Percentiles rank a stretch among this genome's conserved stretches.
Conservation (phyloP, 2,329 filamentous ascomycete species). For the Botrytis sinoallii region DNA sequence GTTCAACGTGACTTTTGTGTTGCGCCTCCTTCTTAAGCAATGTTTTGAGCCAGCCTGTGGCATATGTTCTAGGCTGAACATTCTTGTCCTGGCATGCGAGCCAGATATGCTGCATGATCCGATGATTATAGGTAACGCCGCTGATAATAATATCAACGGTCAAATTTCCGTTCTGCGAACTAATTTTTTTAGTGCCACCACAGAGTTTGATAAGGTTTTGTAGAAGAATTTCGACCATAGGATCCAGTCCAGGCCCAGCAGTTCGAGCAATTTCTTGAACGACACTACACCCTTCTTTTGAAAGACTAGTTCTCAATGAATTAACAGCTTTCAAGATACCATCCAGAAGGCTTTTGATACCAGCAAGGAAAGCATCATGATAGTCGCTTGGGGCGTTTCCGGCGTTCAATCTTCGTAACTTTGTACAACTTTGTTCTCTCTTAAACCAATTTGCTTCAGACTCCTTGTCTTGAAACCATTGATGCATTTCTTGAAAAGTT, state of each 20-base stretch:
- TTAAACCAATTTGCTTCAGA: slow-evolving; percentile 88
- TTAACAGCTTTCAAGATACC: slow-evolving; percentile 82
- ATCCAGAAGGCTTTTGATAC: slow-evolving; percentile 73
- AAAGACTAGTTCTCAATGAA: slow-evolving; percentile 85
- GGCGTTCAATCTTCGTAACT: slow-evolving; percentile 72
- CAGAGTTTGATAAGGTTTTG: slow-evolving; percentile 88
- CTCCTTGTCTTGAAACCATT: slow-evolving; percentile 82
- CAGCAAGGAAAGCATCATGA: slow-evolving; percentile 63
- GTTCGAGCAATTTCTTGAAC: slow-evolving; percentile 80
- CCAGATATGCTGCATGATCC: slow-evolving; percentile 83
- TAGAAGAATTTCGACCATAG: slow-evolving; percentile 85
- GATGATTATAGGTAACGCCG: slow-evolving; percentile 73
- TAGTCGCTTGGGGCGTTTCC: slow-evolving; percentile 83
- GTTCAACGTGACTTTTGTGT: slow-evolving; percentile 81
- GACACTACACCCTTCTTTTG: slow-evolving; percentile 78
- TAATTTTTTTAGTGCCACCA: slow-evolving; percentile 88
- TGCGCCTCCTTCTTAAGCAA: slow-evolving; percentile 72
- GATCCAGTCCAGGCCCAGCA: slow-evolving; percentile 75
- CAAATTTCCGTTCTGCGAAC: slow-evolving; percentile 74
- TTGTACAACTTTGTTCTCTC: slow-evolving; percentile 76
- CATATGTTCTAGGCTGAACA: slow-evolving; percentile 76
- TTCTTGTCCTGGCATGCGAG: slow-evolving; percentile 89
- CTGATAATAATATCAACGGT: slow-evolving; percentile 80
- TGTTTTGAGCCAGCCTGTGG: slow-evolving; percentile 78
- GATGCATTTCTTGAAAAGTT: slow-evolving; percentile 75